These are phyloP conservation scores for Polysphondylium violaceum DNA, from an alignment of 78 protist species.

Conservation along the genomic window DNA sequence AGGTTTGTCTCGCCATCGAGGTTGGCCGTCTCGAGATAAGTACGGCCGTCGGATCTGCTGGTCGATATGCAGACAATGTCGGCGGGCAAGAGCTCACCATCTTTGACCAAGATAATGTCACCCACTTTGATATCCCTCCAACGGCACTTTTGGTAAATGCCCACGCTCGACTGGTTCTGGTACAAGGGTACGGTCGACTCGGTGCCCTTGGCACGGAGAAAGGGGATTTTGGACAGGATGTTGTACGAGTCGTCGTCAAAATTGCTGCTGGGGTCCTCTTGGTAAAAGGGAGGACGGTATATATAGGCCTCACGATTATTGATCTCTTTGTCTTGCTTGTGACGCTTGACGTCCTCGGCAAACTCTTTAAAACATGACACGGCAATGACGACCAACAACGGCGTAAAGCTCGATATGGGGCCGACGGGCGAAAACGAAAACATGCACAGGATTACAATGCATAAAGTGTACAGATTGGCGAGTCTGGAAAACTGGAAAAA, in stretches of 20 bases:
- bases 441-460: slow-evolving; percentile 85
- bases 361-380: slow-evolving; percentile 87
- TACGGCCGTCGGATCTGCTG: slow-evolving; percentile 62
- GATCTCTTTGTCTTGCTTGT: slow-evolving; percentile 69
- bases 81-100: slow-evolving; percentile 67
- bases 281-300: slow-evolving; percentile 47
- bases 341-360: slow-evolving; percentile 88
- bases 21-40: slow-evolving; percentile 91
- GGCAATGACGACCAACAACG: slow-evolving; percentile 87
- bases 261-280: background rate
- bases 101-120: slow-evolving; percentile 77
- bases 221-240: too few species aligned
- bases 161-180: slow-evolving; percentile 1
- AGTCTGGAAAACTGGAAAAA: slow-evolving; percentile 81
- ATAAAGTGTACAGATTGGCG: slow-evolving; percentile 90
- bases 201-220: too few species aligned
- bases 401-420: slow-evolving; percentile 85
- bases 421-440: slow-evolving; percentile 91
- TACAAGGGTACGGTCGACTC: too few species aligned
- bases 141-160: slow-evolving; percentile 1
- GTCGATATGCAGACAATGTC: slow-evolving; percentile 59
- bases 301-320: slow-evolving; percentile 18
- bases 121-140: slow-evolving; percentile 86
- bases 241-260: too few species aligned
- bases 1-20: slow-evolving; percentile 92